phyloP scores from a whole-genome alignment of 108 stramenopile genomes.

The Cyclotella choctawhatcheeana region DNA sequence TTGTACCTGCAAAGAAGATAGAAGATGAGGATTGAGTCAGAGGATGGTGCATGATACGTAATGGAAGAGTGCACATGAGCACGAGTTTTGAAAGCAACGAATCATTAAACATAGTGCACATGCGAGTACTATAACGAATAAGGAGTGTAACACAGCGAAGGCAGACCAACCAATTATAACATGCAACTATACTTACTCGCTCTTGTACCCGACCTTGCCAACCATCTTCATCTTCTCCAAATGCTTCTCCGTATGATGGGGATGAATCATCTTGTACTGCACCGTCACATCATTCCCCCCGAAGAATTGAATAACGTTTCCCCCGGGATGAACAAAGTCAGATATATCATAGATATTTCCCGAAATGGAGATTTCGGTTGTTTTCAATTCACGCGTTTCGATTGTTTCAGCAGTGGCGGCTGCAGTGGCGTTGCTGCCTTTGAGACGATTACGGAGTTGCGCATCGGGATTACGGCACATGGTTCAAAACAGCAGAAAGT shows the following conservation, averaged over 20 bases:
- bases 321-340: conserved; percentile 87
- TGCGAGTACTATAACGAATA: too few species aligned
- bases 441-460: conserved; percentile 7
- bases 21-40: neutral
- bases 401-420: neutral
- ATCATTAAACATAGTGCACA: too few species aligned
- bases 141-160: neutral
- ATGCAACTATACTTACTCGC: conserved; percentile 80
- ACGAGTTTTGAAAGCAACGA: too few species aligned
- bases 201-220: conserved; percentile 63
- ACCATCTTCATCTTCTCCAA: conserved; percentile 89
- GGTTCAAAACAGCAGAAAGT: conserved; percentile 1
- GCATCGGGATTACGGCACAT: conserved; percentile 16
- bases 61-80: neutral
- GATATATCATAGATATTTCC: conserved; percentile 79
- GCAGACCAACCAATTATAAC: neutral
- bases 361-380: conserved; percentile 70
- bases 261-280: conserved; percentile 93
- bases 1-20: conserved; percentile 59
- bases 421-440: conserved; percentile 4
- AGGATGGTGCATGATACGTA: neutral
- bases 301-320: conserved; percentile 79
- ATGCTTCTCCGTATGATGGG: conserved; percentile 86
- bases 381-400: neutral
- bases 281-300: conserved; percentile 92